Conservation (phyloP, 305 asterid species). For the Salvia sclarea region DNA sequence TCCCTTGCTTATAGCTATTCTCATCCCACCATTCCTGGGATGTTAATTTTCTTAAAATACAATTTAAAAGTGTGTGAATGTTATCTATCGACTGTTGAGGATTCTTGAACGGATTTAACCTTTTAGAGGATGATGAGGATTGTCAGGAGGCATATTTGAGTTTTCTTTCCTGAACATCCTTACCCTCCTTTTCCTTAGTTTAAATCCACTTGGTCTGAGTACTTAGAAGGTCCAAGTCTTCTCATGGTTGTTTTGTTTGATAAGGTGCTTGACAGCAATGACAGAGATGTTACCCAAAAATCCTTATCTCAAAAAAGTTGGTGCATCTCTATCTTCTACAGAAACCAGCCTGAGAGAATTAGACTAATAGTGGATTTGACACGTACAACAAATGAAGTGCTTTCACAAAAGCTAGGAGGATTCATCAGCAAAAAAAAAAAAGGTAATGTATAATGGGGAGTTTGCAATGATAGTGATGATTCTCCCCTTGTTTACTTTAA, state of each 20-base stretch:
- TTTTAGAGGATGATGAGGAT: neutral
- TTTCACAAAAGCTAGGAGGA: neutral
- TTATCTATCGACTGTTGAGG: neutral
- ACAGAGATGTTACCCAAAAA: neutral
- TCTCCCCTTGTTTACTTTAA: neutral
- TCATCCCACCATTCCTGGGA: neutral
- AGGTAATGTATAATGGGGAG: neutral
- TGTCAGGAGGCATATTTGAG: neutral
- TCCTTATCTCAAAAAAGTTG: neutral
- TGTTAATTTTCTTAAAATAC: neutral
- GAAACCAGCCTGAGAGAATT: neutral
- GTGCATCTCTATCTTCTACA: neutral
- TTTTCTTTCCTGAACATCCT: neutral
- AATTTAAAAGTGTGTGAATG: neutral
- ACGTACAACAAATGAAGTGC: neutral
- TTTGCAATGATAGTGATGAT: neutral
- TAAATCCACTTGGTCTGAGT: neutral
- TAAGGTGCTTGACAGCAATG: neutral
- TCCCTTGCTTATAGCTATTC: neutral
- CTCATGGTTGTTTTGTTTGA: constrained; percentile 1
- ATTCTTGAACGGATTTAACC: neutral
- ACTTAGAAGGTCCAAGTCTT: neutral
- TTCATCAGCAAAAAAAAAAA: neutral
- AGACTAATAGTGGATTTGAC: neutral
- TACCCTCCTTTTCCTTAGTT: neutral